These are phyloP conservation scores for Sextonia rubra DNA, from an alignment of 164 flowering plant genomes.

Conservation along the genomic window DNA sequence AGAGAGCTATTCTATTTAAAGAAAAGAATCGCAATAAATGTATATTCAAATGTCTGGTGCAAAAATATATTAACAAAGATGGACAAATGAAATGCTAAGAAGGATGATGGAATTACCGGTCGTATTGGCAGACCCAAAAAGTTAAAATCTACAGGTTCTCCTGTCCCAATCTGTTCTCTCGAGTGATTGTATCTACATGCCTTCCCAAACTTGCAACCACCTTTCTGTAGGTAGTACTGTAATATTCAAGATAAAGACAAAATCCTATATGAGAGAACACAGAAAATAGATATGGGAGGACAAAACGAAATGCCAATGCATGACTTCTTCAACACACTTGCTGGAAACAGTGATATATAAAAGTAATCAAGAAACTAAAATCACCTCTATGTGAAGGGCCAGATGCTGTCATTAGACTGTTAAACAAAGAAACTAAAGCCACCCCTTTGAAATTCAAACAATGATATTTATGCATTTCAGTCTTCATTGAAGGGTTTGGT, in stretches of 20 bases:
- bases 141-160: conserved; percentile 50
- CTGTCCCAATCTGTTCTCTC: conserved; percentile 31
- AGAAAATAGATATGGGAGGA: not conserved
- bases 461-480: no score
- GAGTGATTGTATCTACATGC: conserved; percentile 70
- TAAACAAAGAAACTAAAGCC: no score
- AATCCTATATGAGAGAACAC: not conserved
- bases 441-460: no score
- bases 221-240: conserved; percentile 76
- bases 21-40: not conserved
- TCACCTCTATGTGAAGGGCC: not conserved
- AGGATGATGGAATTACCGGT: conserved; percentile 38
- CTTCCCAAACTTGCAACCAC: conserved; percentile 77
- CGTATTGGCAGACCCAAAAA: conserved; percentile 87
- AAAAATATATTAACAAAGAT: not conserved
- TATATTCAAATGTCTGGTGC: not conserved
- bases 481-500: no score
- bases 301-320: not conserved
- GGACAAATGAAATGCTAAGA: not conserved
- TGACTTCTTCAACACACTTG: not conserved
- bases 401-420: no score
- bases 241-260: conserved; percentile 13
- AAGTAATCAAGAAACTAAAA: not conserved
- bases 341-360: not conserved
- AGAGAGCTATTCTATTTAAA: not conserved